Evolutionary conservation across 805 yeast species (phyloP).

Genomic region (Saccharomycopsis vini): DNA sequence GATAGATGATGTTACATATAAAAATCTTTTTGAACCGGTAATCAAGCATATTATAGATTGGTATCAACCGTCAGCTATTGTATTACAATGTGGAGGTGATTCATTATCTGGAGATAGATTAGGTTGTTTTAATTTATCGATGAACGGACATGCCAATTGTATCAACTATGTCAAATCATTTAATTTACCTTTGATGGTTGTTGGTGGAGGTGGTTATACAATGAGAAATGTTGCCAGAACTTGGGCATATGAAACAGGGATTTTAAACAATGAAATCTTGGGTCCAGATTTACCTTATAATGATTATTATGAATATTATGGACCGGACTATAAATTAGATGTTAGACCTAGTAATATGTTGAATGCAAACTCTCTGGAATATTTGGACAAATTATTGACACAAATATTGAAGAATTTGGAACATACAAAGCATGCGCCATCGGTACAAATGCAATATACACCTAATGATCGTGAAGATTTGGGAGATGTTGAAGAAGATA

Average conservation of each 20-base stretch:
- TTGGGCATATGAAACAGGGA: conserved; percentile 91
- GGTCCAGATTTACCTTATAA: conserved; percentile 82
- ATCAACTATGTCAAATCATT: conserved; percentile 78
- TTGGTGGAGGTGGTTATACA: conserved; percentile 98
- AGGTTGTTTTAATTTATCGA: conserved; percentile 91
- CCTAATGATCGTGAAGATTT: conserved; percentile 83
- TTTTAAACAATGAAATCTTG: conserved; percentile 69
- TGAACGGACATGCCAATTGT: conserved; percentile 94
- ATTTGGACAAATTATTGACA: conserved; percentile 72
- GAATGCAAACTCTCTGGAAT: conserved; percentile 91
- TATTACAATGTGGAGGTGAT: conserved; percentile 98
- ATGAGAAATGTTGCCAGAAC: conserved; percentile 93
- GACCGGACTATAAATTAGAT: conserved; percentile 92
- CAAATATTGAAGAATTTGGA: conserved; percentile 73
- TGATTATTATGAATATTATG: conserved; percentile 94
- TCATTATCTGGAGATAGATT: conserved; percentile 91
- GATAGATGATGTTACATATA: conserved; percentile 75
- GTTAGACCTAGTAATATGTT: conserved; percentile 95
- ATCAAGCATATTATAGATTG: conserved; percentile 67
- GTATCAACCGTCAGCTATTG: conserved; percentile 94
- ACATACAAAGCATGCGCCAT: conserved; percentile 92
- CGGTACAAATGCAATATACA: conserved; percentile 84
- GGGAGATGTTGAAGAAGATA: conserved; percentile 83
- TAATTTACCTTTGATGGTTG: conserved; percentile 82
- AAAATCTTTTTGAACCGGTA: conserved; percentile 82